phyloP scores from a whole-genome alignment of 169 alveolate genomes.

The Cryptosporidium sp. region DNA sequence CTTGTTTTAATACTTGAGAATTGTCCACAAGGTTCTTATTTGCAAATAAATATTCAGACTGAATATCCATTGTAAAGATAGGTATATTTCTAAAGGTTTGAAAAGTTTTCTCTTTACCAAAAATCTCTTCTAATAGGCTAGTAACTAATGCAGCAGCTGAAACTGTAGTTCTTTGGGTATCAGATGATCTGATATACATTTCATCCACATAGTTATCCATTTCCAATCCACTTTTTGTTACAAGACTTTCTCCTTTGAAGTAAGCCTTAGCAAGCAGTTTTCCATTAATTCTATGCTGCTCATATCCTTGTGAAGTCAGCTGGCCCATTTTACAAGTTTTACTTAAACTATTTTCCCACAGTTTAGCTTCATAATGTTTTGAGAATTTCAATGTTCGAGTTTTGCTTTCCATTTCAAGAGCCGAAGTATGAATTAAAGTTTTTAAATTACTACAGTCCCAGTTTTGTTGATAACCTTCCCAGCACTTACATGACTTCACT shows the following conservation, averaged over 20 bases:
- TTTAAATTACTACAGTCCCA: conserved; percentile 54
- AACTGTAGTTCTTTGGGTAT: conserved; percentile 62
- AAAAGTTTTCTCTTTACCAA: conserved; percentile 42
- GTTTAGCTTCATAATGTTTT: conserved; percentile 46
- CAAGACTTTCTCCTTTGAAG: conserved; percentile 13
- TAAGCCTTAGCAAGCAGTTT: conserved; percentile 41
- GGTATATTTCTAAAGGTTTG: conserved; percentile 1
- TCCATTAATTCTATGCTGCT: conserved; percentile 67
- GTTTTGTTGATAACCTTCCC: conserved; percentile 37
- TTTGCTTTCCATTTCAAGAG: conserved; percentile 20
- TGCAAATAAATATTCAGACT: conserved; percentile 46
- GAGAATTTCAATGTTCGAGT: conserved; percentile 63
- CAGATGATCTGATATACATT: conserved; percentile 45
- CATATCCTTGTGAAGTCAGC: conserved; percentile 34
- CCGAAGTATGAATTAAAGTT: conserved; percentile 44
- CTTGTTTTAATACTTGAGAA: neutral
- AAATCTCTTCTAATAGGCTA: conserved; percentile 22
- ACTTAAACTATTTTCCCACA: conserved; percentile 47
- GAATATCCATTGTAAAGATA: conserved; percentile 31
- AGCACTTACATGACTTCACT: conserved; percentile 27
- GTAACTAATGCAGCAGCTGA: conserved; percentile 66
- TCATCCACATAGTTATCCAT: conserved; percentile 14
- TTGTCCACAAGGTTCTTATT: conserved; percentile 36
- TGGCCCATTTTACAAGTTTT: conserved; percentile 72
- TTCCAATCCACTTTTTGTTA: conserved; percentile 1